Conservation (phyloP, 2,329 filamentous ascomycete species). For the Metarhizium guizhouense region DNA sequence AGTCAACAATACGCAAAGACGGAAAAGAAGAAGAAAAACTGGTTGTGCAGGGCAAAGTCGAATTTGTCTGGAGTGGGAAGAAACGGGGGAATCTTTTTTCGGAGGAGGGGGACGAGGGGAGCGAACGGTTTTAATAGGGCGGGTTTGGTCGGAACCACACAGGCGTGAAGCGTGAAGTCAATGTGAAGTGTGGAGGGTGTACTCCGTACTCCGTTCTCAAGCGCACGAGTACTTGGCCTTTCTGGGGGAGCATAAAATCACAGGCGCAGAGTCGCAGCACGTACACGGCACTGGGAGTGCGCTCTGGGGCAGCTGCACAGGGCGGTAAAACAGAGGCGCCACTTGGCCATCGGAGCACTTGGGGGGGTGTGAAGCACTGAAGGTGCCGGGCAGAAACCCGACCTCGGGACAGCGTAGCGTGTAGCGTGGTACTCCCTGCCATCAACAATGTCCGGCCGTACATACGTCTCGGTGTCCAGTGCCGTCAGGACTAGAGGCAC, state of each 20-base stretch:
- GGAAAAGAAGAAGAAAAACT: background rate
- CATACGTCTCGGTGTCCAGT: no score
- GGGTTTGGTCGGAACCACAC: slow-evolving; percentile 24
- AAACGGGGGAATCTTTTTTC: slow-evolving; percentile 12
- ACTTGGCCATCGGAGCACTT: background rate
- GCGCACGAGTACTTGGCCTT: slow-evolving; percentile 6
- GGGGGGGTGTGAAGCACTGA: background rate
- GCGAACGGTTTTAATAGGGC: slow-evolving; percentile 20
- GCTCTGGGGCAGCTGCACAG: slow-evolving; percentile 5
- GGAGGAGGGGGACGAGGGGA: slow-evolving; percentile 14
- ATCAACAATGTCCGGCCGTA: no score
- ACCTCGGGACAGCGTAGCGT: no score
- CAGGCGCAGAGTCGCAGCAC: background rate
- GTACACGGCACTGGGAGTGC: background rate
- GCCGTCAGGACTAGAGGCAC: no score
- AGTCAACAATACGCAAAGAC: background rate
- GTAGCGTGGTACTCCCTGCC: no score
- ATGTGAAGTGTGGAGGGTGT: slow-evolving; percentile 6
- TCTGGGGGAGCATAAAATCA: slow-evolving; percentile 1
- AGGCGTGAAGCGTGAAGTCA: slow-evolving; percentile 2
- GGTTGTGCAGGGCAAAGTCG: background rate
- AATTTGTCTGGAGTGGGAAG: slow-evolving; percentile 9
- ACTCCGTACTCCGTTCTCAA: background rate
- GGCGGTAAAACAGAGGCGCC: slow-evolving; percentile 7
- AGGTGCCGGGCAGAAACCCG: background rate